Conservation (phyloP, 1,284 basidiomycete genomes). For the Cutaneotrichosporon mucoides region DNA sequence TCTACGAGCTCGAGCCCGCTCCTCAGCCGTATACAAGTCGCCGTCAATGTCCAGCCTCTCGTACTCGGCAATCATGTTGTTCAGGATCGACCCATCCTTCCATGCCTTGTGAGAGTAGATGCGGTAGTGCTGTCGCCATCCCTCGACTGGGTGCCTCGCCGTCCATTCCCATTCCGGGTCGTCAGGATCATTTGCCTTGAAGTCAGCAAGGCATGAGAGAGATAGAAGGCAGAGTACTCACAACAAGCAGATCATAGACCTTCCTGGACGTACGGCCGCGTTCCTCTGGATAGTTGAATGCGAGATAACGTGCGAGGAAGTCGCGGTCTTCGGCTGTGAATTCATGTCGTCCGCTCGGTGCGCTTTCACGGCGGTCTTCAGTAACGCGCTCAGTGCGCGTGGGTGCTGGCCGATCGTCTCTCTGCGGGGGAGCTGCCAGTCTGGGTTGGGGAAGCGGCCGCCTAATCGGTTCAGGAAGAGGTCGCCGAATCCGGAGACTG, state of each 20-base stretch:
- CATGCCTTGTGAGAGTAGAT: not conserved
- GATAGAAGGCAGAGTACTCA: not conserved
- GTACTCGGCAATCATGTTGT: slow-evolving; percentile 2
- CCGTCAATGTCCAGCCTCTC: not conserved
- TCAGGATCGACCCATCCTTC: slow-evolving; percentile 1
- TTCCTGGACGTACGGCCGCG: not conserved
- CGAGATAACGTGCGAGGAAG: slow-evolving; percentile 20
- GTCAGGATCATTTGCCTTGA: too few relatives aligned
- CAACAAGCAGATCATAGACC: not conserved
- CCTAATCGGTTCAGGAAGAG: too few relatives aligned
- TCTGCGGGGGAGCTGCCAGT: not conserved
- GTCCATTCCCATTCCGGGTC: not conserved
- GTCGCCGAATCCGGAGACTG: not conserved
- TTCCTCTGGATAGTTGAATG: slow-evolving; percentile 6
- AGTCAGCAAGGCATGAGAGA: too few relatives aligned
- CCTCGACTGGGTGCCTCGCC: not conserved
- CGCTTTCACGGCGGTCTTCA: too few relatives aligned
- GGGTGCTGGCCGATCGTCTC: too few relatives aligned
- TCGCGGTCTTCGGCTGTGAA: slow-evolving; percentile 21
- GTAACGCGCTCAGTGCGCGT: too few relatives aligned
- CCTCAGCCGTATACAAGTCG: not conserved
- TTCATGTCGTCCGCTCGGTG: not conserved
- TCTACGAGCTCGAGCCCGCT: not conserved
- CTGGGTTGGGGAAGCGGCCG: not conserved
- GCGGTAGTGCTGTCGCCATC: slow-evolving; percentile 5